Base-by-base conservation (phyloP, 2,329 filamentous ascomycete genomes). In the Hymenoscyphus fraxineus region DNA sequence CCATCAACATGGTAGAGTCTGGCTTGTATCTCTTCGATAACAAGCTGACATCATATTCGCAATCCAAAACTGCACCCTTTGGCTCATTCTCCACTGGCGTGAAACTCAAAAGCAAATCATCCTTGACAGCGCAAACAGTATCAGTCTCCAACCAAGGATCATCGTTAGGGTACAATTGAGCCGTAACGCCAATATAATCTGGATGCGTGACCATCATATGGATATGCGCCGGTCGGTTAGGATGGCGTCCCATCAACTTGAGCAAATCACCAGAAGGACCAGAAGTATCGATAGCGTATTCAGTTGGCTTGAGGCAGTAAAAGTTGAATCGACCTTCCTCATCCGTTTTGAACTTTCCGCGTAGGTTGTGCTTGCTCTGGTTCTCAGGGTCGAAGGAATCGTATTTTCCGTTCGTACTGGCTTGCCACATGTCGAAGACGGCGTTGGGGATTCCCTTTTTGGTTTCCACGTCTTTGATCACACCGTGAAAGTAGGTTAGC, bases 81-180 rank as follows among this genome's bases (percentile, higher is more conserved):
- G 72, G 73, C 15, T 74, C 70, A 2, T 51, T 47, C 32, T 61
- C 60, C 39, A 47, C 39, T 1, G 61, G 38, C 16, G 38, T 55
- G 47, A 64, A 64, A 32, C 38, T 38, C 47, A 64, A 44, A 39
- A 64, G 22, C 2, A 60, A 31, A 60, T 64, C 62, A 44, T 64
- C 62, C 58, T 64, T 64, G 2, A 64, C 62, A 10, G 62, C 83
- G 65, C 83, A 85, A 9, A 84, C 83, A 5, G 79, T 77, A 68
- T 85, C 83, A 55, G 80, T 77, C 6, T 70, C 70, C 27, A 91
- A 79, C 70, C 90, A 87, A 67, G 83, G 81, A 75, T 87, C 86
- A 66, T 85, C 81, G 64, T 81, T 79, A 74, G 92, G 89, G 73
- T 92, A 94, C 63, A 95, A 87, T 75, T 95, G 91, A 0, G 88